Base-by-base conservation (phyloP, 805 yeast species). In the Kockiozyma suomiensis region DNA sequence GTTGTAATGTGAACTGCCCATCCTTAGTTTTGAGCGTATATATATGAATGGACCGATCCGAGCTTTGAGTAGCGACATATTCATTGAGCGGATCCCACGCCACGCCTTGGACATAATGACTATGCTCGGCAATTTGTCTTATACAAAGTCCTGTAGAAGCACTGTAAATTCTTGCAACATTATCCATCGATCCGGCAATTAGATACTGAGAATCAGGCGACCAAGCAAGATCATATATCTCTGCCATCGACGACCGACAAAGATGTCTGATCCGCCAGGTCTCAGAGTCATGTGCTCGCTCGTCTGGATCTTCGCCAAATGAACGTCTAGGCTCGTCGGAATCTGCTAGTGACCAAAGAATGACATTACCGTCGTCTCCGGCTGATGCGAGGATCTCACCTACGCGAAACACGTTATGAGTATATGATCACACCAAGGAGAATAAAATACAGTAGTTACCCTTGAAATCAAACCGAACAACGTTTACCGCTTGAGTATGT, bases 401-500 rank as follows among this genome's bases (percentile, higher is more conserved):
- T 67, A 28, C 10, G 25, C 46, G 13, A 8, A 13, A 30, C n/a
- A n/a, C n/a, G n/a, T n/a, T n/a, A 30, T 45, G n/a, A 23, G 37
- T 17, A 7, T 19, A 10, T 13, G 26, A 23, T 13, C n/a, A 21
- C 26, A 38, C 32, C 52, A 28, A 23, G 1, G n/a, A 15, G 8
- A n/a, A 26, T 10, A 17, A n/a, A 35, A 26, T 4, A 17, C 17
- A 2, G 3, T 32, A 51, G 53, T n/a, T 56, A 50, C 97, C 97
- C 2, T 72, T 74, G 1, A 86, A 85, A 69, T 83, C 86, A 70
- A 92, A 94, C 53, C 97, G 76, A 4, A 90, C 96, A 35, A 85
- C 92, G 70, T 94, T 94, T 21, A 94, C 97, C 0, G 98, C 97
- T 72, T 91, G 97, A 1, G 94, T 88, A 71, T 94, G 99, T 68